Percentiles rank a stretch among this genome's conserved stretches.
These are phyloP conservation scores for Solanum sitiens DNA, from an alignment of 257 asterid genomes.

Conservation along the genomic window DNA sequence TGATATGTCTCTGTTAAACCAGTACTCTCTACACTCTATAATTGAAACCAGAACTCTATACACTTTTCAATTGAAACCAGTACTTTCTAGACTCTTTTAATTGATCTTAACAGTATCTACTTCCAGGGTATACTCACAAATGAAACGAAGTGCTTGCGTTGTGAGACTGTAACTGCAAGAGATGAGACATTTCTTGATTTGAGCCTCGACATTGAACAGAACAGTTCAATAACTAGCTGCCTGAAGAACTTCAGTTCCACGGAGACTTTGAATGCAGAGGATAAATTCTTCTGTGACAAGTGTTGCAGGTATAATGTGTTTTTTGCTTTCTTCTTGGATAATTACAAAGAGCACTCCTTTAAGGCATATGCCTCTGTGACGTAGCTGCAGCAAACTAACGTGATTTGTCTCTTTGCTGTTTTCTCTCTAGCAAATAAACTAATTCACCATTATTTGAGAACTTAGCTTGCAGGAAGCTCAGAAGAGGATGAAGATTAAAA, in stretches of 20 bases:
- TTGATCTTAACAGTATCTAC: not conserved
- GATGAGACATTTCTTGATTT: slow-evolving; percentile 84
- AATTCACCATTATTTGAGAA: not conserved
- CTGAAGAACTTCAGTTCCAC: slow-evolving; percentile 91
- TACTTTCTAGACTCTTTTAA: not conserved
- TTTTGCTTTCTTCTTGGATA: not conserved
- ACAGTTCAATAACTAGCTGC: slow-evolving; percentile 95
- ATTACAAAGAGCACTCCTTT: not conserved
- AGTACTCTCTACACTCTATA: not conserved
- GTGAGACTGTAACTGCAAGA: slow-evolving; percentile 95
- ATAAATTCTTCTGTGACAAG: slow-evolving; percentile 83
- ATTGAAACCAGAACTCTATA: not conserved
- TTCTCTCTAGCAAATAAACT: not conserved
- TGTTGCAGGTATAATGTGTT: slow-evolving; percentile 59
- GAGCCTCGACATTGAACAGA: slow-evolving; percentile 91
- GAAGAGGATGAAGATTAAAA: slow-evolving; percentile 85
- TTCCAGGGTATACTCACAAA: slow-evolving; percentile 81
- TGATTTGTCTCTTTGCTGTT: not conserved
- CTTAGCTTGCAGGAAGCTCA: slow-evolving; percentile 90
- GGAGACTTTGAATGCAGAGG: slow-evolving; percentile 79
- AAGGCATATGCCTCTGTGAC: not conserved
- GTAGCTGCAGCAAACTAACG: not conserved
- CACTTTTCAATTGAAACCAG: not conserved
- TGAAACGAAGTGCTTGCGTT: slow-evolving; percentile 77
- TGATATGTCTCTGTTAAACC: not conserved